Evolutionary conservation across 2,329 filamentous ascomycete genomes (phyloP).

Genomic region (Xylariaceae sp.): DNA sequence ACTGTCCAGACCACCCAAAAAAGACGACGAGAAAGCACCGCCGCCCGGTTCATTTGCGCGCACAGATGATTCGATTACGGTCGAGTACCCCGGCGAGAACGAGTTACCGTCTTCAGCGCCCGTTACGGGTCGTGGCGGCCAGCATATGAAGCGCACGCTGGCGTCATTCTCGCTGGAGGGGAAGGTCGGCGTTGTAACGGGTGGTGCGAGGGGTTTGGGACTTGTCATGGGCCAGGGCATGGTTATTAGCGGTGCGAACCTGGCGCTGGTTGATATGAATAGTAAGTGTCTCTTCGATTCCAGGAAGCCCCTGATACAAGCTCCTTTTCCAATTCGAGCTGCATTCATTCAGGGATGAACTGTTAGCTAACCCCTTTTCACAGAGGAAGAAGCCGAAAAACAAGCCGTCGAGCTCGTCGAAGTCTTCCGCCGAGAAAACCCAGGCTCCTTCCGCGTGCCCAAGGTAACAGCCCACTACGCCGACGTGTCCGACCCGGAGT

Average conservation of each 20-base stretch:
- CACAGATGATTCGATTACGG: conserved; percentile 71
- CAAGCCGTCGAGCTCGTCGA: conserved; percentile 70
- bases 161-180: conserved; percentile 82
- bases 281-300: conserved; percentile 47
- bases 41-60: conserved; percentile 64
- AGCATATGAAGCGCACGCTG: conserved; percentile 79
- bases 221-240: conserved; percentile 91
- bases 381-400: conserved; percentile 76
- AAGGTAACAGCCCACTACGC: conserved; percentile 85
- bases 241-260: conserved; percentile 78
- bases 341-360: neutral
- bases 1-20: conserved; percentile 23
- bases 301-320: no score
- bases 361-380: conserved; percentile 17
- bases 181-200: conserved; percentile 79
- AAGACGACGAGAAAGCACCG: conserved; percentile 28
- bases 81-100: conserved; percentile 71
- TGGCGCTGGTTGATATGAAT: conserved; percentile 92
- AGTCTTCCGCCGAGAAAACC: conserved; percentile 74
- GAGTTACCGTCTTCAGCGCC: conserved; percentile 67
- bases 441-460: conserved; percentile 64
- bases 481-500: conserved; percentile 76
- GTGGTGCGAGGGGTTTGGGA: conserved; percentile 82
- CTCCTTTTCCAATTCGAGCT: no score
- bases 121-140: conserved; percentile 69